A percentile compares a stretch with the other conserved stretches of the same genome.
Conservation (phyloP, 2,329 filamentous ascomycete genomes). For the Hortaea werneckii region DNA sequence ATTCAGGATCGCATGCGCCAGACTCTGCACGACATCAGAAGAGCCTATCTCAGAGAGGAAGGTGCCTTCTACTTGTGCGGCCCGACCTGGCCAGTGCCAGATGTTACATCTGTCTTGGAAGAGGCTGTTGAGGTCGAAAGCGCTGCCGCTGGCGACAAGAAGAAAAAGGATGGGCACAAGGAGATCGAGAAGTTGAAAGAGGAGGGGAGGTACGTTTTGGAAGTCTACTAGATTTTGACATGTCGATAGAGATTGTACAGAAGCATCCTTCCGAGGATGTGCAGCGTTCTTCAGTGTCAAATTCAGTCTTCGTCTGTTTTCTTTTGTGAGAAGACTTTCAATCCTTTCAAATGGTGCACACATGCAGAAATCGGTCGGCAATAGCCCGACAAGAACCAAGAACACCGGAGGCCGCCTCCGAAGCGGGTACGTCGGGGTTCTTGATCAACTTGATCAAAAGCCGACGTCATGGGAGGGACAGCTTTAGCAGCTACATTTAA, state of each 20-base stretch:
- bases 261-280: no score
- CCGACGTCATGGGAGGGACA: background rate
- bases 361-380: background rate
- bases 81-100: constrained; percentile 95
- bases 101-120: constrained; percentile 87
- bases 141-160: constrained; percentile 42
- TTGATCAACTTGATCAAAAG: background rate
- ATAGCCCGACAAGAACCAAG: background rate
- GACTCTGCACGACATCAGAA: constrained; percentile 68
- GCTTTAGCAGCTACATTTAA: no score
- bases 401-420: no score
- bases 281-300: no score
- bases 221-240: constrained; percentile 61
- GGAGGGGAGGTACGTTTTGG: constrained; percentile 82
- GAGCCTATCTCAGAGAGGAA: constrained; percentile 78
- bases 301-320: no score
- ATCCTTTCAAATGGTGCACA: no score
- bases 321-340: no score
- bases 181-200: constrained; percentile 98
- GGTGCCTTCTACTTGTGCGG: constrained; percentile 96
- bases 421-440: no score
- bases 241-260: no score
- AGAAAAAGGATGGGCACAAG: constrained; percentile 55
- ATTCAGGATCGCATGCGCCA: constrained; percentile 97
- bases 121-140: constrained; percentile 78